Evolutionary conservation across 2,329 filamentous ascomycete species (phyloP).

Genomic region (Cladosporium sp.): DNA sequence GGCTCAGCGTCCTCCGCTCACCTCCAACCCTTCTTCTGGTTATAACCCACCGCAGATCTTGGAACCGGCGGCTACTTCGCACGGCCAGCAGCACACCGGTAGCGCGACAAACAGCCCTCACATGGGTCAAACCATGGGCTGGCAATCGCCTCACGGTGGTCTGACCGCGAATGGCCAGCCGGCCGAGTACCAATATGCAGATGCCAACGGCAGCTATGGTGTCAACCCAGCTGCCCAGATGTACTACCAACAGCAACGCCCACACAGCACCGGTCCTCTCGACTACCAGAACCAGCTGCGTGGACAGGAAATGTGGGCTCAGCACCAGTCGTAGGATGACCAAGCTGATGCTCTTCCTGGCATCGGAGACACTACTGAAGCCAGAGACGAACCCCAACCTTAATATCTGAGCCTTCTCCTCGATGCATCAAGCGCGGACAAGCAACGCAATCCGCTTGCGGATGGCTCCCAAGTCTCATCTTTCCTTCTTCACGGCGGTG

Average conservation of each 20-base stretch:
- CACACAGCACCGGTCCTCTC: constrained; percentile 63
- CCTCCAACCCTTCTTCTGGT: constrained; percentile 69
- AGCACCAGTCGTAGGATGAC: constrained; percentile 30
- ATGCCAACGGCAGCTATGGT: constrained; percentile 47
- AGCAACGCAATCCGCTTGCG: constrained; percentile 10
- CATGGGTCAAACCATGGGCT: constrained; percentile 67
- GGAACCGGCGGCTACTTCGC: constrained; percentile 68
- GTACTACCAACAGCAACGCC: constrained; percentile 68
- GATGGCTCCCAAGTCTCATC: constrained; percentile 2
- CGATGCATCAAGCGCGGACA: constrained; percentile 1
- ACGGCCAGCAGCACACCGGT: constrained; percentile 68
- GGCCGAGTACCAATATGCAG: constrained; percentile 78
- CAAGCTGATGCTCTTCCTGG: not conserved
- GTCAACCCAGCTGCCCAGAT: constrained; percentile 65
- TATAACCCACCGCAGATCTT: constrained; percentile 83
- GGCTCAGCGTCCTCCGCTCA: constrained; percentile 56
- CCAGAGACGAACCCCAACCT: constrained; percentile 1
- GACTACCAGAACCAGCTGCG: constrained; percentile 62
- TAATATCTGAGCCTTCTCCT: not conserved
- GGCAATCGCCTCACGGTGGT: constrained; percentile 78
- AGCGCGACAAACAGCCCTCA: constrained; percentile 84
- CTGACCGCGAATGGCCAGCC: constrained; percentile 60
- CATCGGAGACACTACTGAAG: not conserved
- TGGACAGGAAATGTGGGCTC: constrained; percentile 52
- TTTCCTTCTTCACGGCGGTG: constrained; percentile 13